A percentile compares a stretch with the other conserved stretches of the same genome.
Conservation (phyloP, 139 green algal genomes). For the Volvox reticuliferus region DNA sequence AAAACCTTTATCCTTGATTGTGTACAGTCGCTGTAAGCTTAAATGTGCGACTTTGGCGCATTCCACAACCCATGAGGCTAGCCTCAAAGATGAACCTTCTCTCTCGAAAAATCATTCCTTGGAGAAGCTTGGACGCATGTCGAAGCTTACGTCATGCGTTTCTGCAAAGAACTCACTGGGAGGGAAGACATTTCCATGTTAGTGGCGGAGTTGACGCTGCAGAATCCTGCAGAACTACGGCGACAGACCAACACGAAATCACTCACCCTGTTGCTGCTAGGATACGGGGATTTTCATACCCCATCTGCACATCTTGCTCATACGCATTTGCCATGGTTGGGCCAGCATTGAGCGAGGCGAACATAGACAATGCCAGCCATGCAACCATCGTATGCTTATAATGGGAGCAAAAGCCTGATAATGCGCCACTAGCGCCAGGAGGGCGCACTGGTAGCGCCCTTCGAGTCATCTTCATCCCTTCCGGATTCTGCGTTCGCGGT, state of each 20-base stretch:
- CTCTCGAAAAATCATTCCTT: too few relatives aligned
- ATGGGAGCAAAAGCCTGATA: not conserved
- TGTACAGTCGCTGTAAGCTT: too few relatives aligned
- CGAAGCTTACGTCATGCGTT: too few relatives aligned
- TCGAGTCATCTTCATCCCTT: constrained; percentile 7
- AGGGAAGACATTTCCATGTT: too few relatives aligned
- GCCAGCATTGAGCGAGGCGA: not conserved
- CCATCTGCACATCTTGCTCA: not conserved
- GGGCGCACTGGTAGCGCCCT: not conserved
- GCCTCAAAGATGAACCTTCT: too few relatives aligned
- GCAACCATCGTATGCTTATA: not conserved
- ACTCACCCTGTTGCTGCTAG: not conserved
- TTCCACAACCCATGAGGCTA: too few relatives aligned
- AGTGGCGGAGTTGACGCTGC: not conserved
- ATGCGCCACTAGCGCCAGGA: not conserved
- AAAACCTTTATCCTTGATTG: too few relatives aligned
- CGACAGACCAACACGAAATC: not conserved
- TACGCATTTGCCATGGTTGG: not conserved
- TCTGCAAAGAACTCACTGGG: too few relatives aligned
- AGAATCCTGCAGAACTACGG: not conserved
- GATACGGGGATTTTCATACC: not conserved
- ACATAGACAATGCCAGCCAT: not conserved
- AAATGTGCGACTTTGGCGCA: too few relatives aligned
- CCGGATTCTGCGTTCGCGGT: not conserved
- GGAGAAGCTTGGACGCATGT: too few relatives aligned